Conservation (phyloP, 805 yeast species). For the Ogataea ganodermae region DNA sequence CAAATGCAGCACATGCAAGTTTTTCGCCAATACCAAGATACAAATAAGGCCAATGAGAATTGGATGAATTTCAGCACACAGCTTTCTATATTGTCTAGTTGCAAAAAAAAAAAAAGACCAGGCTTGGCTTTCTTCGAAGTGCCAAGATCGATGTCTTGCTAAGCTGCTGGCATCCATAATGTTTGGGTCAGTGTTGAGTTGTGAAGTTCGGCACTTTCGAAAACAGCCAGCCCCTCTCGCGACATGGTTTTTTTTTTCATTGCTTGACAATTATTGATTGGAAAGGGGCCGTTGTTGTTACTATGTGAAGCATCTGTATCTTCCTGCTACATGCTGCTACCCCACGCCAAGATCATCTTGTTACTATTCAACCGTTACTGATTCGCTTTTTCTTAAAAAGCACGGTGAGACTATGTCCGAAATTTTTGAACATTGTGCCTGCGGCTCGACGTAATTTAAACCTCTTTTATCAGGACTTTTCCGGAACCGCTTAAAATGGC, state of each 20-base stretch:
- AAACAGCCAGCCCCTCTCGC: no score
- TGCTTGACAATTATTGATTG: no score
- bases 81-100: no score
- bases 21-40: not conserved
- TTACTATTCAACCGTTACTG: not conserved
- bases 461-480: not conserved
- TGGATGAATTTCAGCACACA: not conserved
- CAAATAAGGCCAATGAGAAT: not conserved
- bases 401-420: not conserved
- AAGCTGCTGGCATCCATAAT: no score
- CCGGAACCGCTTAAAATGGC: no score
- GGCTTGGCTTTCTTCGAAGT: not conserved
- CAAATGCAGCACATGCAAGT: not conserved
- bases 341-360: not conserved
- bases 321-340: not conserved
- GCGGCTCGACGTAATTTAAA: not conserved
- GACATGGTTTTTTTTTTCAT: no score
- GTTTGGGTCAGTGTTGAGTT: no score
- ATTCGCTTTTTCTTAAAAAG: not conserved
- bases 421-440: not conserved
- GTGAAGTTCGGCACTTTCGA: no score
- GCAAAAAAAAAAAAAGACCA: not conserved
- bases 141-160: no score
- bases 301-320: not conserved
- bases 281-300: no score